These are phyloP conservation scores for Pascua guehoae DNA, from an alignment of 1,284 basidiomycete species.

Conservation along the genomic window DNA sequence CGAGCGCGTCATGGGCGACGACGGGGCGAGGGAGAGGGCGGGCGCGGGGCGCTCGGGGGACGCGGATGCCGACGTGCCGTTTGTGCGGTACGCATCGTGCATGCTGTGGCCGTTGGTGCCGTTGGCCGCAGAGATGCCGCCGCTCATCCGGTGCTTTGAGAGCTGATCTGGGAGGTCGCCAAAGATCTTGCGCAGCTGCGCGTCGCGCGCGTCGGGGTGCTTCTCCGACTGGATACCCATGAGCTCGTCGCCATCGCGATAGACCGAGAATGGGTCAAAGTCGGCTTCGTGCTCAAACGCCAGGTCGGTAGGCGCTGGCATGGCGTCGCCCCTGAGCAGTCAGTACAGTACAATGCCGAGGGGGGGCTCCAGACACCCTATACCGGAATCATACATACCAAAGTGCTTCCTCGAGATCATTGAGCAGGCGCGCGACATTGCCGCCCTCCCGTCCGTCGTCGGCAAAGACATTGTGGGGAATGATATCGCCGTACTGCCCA, in stretches of 20 bases:
- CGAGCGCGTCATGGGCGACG: conserved; percentile 5
- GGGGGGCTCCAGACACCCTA: neutral
- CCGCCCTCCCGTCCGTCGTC: conserved; percentile 22
- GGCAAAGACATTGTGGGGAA: conserved; percentile 28
- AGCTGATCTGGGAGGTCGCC: neutral
- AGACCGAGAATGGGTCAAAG: conserved; percentile 41
- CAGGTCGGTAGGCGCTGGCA: conserved; percentile 40
- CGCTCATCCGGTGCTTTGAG: neutral
- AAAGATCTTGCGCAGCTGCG: conserved; percentile 15
- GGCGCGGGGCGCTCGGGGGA: neutral
- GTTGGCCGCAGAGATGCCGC: neutral
- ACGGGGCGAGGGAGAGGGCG: neutral
- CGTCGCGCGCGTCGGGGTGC: conserved; percentile 8
- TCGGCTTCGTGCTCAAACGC: conserved; percentile 35
- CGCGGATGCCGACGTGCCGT: too few relatives aligned
- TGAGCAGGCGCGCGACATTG: conserved; percentile 35
- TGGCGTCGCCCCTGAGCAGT: conserved; percentile 38
- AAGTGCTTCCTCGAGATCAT: conserved; percentile 44
- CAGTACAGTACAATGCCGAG: neutral
- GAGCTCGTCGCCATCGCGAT: conserved; percentile 22
- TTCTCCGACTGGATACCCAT: conserved; percentile 14
- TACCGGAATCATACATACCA: conserved; percentile 26
- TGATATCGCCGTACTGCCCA: conserved; percentile 34
- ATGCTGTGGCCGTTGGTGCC: neutral
- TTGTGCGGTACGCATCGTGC: neutral